Evolutionary conservation across 441 rosid genomes (phyloP).

Genomic region (Euphorbia schlechtendalii): DNA sequence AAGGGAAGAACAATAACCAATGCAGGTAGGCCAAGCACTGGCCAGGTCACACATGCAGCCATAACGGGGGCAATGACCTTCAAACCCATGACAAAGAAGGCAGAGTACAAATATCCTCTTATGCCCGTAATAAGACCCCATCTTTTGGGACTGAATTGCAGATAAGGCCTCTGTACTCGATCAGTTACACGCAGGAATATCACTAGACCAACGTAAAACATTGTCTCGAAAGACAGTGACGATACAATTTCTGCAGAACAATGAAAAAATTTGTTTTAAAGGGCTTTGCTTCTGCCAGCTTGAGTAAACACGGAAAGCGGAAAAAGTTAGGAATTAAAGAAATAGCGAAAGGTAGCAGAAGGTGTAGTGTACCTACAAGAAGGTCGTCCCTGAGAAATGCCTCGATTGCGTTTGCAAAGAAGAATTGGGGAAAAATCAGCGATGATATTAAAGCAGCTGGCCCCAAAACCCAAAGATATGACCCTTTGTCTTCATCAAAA

Average conservation of each 20-base stretch:
- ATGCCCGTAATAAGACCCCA: slow-evolving; percentile 87
- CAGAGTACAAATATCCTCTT: slow-evolving; percentile 58
- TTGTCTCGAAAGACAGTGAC: slow-evolving; percentile 50
- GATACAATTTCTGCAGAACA: slow-evolving; percentile 53
- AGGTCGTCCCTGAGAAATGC: slow-evolving; percentile 41
- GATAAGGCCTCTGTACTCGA: slow-evolving; percentile 64
- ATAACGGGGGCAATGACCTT: slow-evolving; percentile 56
- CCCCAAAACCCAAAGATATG: slow-evolving; percentile 68
- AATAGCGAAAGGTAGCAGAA: too few relatives aligned
- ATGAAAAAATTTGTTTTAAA: slow-evolving; percentile 4
- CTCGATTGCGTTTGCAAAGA: slow-evolving; percentile 47
- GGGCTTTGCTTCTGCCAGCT: not conserved
- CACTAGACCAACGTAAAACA: slow-evolving; percentile 66
- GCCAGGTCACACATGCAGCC: slow-evolving; percentile 56
- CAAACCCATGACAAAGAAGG: slow-evolving; percentile 53
- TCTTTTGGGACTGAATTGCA: slow-evolving; percentile 71
- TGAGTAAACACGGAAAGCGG: too few relatives aligned
- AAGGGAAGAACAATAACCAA: slow-evolving; percentile 65
- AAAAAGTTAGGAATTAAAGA: too few relatives aligned
- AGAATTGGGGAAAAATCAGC: slow-evolving; percentile 65
- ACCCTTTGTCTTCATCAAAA: slow-evolving; percentile 54
- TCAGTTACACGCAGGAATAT: slow-evolving; percentile 54
- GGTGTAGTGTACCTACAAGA: slow-evolving; percentile 46
- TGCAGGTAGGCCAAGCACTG: slow-evolving; percentile 54
- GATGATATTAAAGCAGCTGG: slow-evolving; percentile 60